phyloP scores from a whole-genome alignment of 2,329 filamentous ascomycete genomes.

The Fusarium sp. region DNA sequence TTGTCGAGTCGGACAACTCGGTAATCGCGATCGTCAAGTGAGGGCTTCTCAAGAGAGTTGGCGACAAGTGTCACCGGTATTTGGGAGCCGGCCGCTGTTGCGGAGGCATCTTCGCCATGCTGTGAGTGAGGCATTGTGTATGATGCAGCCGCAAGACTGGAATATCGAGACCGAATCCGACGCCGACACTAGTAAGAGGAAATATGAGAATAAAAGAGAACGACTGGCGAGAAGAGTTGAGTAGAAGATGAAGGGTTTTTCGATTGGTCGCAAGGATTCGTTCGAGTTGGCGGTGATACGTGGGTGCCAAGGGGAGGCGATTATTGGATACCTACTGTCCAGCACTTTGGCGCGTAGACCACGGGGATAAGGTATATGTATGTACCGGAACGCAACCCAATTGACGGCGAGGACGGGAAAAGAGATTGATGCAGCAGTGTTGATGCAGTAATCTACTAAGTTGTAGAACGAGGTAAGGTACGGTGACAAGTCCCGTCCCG shows the following conservation, averaged over 20 bases:
- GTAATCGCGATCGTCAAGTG: slow-evolving; percentile 87
- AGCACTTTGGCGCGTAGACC: slow-evolving; percentile 4
- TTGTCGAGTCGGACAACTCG: slow-evolving; percentile 87
- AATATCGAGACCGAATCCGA: slow-evolving; percentile 11
- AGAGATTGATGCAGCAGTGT: slow-evolving; percentile 1
- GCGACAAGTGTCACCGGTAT: slow-evolving; percentile 61
- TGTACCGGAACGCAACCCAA: slow-evolving; percentile 19
- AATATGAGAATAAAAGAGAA: slow-evolving; percentile 20
- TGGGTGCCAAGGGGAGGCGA: slow-evolving; percentile 12
- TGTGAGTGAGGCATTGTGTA: slow-evolving; percentile 49
- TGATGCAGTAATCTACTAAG: slow-evolving; percentile 7
- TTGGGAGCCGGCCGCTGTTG: slow-evolving; percentile 42
- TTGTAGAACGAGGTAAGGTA: slow-evolving; percentile 17
- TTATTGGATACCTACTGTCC: slow-evolving; percentile 17
- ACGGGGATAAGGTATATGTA: slow-evolving; percentile 7
- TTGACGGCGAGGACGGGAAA: slow-evolving; percentile 6
- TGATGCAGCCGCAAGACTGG: slow-evolving; percentile 27
- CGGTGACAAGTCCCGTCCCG: slow-evolving; percentile 14
- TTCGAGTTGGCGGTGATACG: slow-evolving; percentile 28
- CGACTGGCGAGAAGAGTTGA: slow-evolving; percentile 11
- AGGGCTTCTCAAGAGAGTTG: slow-evolving; percentile 82
- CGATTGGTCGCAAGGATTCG: slow-evolving; percentile 30
- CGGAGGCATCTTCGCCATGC: slow-evolving; percentile 38
- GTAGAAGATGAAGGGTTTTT: slow-evolving; percentile 15
- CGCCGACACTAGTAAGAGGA: slow-evolving; percentile 16